Evolutionary conservation across 2,329 filamentous ascomycete genomes (phyloP).

Genomic region (Alternaria consortialis): DNA sequence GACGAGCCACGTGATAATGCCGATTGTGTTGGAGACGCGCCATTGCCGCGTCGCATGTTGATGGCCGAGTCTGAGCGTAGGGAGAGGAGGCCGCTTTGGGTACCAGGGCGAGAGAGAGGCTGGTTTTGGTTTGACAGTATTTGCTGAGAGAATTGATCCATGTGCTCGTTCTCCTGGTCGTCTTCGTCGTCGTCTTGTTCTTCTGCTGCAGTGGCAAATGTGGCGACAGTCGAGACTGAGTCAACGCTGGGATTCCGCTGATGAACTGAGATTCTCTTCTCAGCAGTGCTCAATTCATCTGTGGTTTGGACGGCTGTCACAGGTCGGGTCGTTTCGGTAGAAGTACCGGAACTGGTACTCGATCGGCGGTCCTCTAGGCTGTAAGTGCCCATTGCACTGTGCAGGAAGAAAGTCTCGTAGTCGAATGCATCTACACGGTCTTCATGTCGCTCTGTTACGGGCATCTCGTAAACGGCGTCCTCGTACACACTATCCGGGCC

Average conservation of each 20-base stretch:
- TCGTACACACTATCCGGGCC: conserved; percentile 54
- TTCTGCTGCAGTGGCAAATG: conserved; percentile 71
- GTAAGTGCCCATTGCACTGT: conserved; percentile 87
- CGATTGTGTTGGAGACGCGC: conserved; percentile 40
- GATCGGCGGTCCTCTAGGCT: conserved; percentile 64
- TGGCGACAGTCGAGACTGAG: conserved; percentile 68
- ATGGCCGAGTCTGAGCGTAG: conserved; percentile 47
- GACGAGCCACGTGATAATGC: conserved; percentile 39
- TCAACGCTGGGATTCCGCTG: conserved; percentile 65
- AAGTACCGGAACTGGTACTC: conserved; percentile 63
- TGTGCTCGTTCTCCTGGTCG: conserved; percentile 53
- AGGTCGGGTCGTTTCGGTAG: conserved; percentile 61
- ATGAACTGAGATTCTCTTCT: conserved; percentile 49
- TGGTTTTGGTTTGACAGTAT: conserved; percentile 36
- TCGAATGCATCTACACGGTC: conserved; percentile 95
- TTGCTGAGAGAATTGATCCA: conserved; percentile 51
- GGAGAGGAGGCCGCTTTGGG: conserved; percentile 27
- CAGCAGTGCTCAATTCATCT: conserved; percentile 29
- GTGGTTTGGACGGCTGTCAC: conserved; percentile 38
- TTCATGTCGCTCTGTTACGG: conserved; percentile 72
- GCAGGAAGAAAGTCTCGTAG: conserved; percentile 94
- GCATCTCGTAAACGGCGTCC: conserved; percentile 54
- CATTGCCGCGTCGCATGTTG: conserved; percentile 39
- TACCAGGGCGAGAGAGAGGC: conserved; percentile 24
- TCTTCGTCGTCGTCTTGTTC: conserved; percentile 53